phyloP scores from a whole-genome alignment of 2,329 filamentous ascomycete genomes.

The Alternaria sp. region DNA sequence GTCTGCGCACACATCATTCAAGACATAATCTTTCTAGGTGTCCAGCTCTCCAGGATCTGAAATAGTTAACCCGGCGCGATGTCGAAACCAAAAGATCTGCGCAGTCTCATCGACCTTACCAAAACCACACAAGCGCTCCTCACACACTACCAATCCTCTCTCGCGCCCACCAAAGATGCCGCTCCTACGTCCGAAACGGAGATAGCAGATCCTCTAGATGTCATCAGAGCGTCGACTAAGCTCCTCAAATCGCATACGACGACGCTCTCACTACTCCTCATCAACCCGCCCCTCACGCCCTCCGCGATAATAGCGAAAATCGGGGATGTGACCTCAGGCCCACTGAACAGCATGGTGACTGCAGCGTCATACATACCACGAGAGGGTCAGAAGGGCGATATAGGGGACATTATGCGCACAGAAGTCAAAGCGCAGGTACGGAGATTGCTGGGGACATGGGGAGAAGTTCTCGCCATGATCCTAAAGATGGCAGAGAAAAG shows the following conservation, averaged over 20 bases:
- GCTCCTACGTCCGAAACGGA: slow-evolving; percentile 21
- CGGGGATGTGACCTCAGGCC: slow-evolving; percentile 71
- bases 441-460: slow-evolving; percentile 68
- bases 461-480: slow-evolving; percentile 65
- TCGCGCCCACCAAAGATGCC: slow-evolving; percentile 25
- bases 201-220: slow-evolving; percentile 60
- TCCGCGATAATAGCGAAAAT: slow-evolving; percentile 75
- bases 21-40: too few relatives aligned
- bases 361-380: slow-evolving; percentile 47
- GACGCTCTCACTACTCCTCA: slow-evolving; percentile 83
- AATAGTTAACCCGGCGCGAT: slow-evolving; percentile 4
- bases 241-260: slow-evolving; percentile 83
- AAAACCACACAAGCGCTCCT: slow-evolving; percentile 46
- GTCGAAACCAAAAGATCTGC: slow-evolving; percentile 34
- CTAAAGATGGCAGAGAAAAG: slow-evolving; percentile 62
- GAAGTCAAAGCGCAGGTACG: slow-evolving; percentile 68
- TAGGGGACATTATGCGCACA: slow-evolving; percentile 59
- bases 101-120: slow-evolving; percentile 42
- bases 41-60: too few relatives aligned
- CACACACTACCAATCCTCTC: slow-evolving; percentile 44
- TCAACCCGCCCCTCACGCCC: slow-evolving; percentile 85
- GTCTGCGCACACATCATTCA: background rate
- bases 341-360: slow-evolving; percentile 75
- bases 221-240: slow-evolving; percentile 73
- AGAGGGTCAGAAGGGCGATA: slow-evolving; percentile 20